A percentile compares a stretch with the other conserved stretches of the same genome.
Evolutionary conservation across 2,329 filamentous ascomycete species (phyloP).

Genomic region (Teratosphaeria nubilosa): DNA sequence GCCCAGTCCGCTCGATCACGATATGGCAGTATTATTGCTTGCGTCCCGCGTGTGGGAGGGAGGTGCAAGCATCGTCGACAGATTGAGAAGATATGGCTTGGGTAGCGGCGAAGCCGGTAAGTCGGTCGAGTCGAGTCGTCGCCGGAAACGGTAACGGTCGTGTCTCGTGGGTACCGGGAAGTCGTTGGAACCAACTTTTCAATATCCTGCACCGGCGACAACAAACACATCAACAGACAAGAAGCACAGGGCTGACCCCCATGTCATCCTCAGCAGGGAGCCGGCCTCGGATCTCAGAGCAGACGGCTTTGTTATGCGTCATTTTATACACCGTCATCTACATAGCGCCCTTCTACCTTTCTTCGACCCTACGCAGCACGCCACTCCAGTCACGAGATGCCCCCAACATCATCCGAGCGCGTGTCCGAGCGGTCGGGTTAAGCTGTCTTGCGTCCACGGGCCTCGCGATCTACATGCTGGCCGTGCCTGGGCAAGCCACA

Average conservation of each 20-base stretch:
- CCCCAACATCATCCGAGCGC: constrained; percentile 76
- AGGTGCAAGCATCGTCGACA: neutral
- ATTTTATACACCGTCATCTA: constrained; percentile 73
- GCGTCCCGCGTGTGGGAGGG: neutral
- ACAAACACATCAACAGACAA: neutral
- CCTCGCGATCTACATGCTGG: constrained; percentile 57
- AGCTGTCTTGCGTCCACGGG: constrained; percentile 61
- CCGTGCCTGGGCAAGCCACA: constrained; percentile 41
- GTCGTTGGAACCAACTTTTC: neutral
- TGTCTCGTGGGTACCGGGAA: neutral
- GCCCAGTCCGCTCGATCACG: neutral
- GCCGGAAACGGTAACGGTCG: neutral
- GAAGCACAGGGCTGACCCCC: neutral
- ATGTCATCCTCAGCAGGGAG: neutral
- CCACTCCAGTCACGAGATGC: constrained; percentile 72
- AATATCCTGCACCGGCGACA: neutral
- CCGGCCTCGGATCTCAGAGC: constrained; percentile 11
- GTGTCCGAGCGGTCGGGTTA: constrained; percentile 68
- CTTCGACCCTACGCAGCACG: constrained; percentile 67
- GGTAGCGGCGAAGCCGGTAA: neutral
- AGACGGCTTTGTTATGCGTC: constrained; percentile 21
- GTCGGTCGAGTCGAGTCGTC: neutral
- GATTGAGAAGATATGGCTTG: neutral
- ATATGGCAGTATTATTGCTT: neutral
- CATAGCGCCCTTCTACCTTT: constrained; percentile 84